phyloP scores from a whole-genome alignment of 768 basidiomycete genomes.

The Xerocomellus intermedius region DNA sequence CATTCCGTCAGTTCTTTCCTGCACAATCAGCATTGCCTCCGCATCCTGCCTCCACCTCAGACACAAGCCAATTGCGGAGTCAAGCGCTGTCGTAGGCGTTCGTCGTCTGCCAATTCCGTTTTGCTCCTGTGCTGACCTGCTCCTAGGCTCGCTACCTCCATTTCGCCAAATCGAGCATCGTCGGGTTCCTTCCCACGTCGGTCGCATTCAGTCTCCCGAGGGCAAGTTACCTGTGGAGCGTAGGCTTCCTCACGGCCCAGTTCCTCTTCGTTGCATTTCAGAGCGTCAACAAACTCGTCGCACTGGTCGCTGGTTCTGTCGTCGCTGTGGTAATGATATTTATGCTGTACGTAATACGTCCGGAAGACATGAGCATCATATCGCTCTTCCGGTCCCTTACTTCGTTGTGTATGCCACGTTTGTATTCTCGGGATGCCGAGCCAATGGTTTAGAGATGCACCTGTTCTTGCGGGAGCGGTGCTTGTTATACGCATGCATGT shows the following conservation, averaged over 20 bases:
- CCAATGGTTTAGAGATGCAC: conserved; percentile 11
- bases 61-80: conserved; percentile 22
- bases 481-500: too few species aligned
- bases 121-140: conserved; percentile 4
- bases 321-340: conserved; percentile 7
- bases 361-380: conserved; percentile 6
- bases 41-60: conserved; percentile 30
- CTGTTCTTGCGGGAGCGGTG: too few species aligned
- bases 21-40: conserved; percentile 26
- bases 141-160: conserved; percentile 33
- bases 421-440: conserved; percentile 1
- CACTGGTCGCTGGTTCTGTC: conserved; percentile 5
- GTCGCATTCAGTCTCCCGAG: conserved; percentile 54
- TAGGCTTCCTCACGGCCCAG: conserved; percentile 30
- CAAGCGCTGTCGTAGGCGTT: conserved; percentile 43
- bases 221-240: conserved; percentile 51
- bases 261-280: conserved; percentile 18
- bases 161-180: conserved; percentile 33
- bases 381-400: conserved; percentile 2
- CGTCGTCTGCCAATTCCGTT: conserved; percentile 17
- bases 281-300: conserved; percentile 7
- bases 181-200: conserved; percentile 50
- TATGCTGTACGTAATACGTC: conserved; percentile 9
- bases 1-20: conserved; percentile 21
- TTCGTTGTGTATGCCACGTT: conserved; percentile 3